phyloP scores from a whole-genome alignment of 1,284 basidiomycete species.

The Apiotrichum brassicae region DNA sequence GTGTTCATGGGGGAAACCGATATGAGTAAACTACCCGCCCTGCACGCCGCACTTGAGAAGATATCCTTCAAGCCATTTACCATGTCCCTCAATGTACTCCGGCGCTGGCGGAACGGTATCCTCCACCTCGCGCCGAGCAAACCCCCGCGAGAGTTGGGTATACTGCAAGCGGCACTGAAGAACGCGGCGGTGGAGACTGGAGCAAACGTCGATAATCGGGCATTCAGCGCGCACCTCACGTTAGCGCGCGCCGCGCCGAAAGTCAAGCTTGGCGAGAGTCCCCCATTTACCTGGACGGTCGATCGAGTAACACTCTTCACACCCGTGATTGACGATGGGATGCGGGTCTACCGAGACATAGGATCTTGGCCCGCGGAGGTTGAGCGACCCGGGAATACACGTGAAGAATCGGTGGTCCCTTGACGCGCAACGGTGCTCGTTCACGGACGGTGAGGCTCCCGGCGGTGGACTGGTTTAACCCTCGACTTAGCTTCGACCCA shows the following conservation, averaged over 20 bases:
- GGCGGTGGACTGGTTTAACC: no score
- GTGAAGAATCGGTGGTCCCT: no score
- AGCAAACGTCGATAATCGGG: neutral
- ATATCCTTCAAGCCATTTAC: neutral
- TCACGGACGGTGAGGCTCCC: no score
- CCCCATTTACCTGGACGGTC: neutral
- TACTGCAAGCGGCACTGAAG: neutral
- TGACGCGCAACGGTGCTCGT: no score
- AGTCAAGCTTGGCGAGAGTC: neutral
- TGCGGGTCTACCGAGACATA: no score
- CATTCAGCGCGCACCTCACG: slow-evolving; percentile 3
- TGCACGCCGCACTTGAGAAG: neutral
- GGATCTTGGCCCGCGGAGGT: no score
- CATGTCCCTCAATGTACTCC: neutral
- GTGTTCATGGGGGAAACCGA: slow-evolving; percentile 1
- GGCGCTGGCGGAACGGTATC: slow-evolving; percentile 2
- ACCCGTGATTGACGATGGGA: neutral
- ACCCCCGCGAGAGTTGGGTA: neutral
- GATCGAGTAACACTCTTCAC: slow-evolving; percentile 4
- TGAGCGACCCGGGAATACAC: no score
- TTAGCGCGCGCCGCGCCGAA: slow-evolving; percentile 2
- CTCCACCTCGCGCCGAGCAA: slow-evolving; percentile 1
- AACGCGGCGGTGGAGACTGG: neutral
- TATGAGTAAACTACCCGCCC: no score
- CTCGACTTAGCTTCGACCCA: no score